phyloP scores from a whole-genome alignment of 2,329 filamentous ascomycete genomes.

The Hypoxylon sp. region DNA sequence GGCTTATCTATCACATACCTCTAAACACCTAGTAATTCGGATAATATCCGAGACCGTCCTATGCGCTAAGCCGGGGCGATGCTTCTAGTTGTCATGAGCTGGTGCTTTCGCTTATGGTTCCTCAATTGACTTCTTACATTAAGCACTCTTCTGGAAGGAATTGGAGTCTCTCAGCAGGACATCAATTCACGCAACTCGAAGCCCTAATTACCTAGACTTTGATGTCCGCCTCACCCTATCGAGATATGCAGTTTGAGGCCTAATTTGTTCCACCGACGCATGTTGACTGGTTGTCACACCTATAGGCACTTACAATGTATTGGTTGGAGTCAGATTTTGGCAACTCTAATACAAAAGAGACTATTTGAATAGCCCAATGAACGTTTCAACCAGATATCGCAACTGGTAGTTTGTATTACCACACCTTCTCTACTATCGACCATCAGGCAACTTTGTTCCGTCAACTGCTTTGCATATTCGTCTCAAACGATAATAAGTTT shows the following conservation, averaged over 20 bases:
- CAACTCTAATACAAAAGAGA: slow-evolving; percentile 31
- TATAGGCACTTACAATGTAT: slow-evolving; percentile 33
- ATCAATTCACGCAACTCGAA: slow-evolving; percentile 36
- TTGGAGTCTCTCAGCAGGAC: slow-evolving; percentile 31
- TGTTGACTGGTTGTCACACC: slow-evolving; percentile 30
- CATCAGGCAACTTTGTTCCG: slow-evolving; percentile 30
- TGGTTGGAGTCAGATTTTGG: slow-evolving; percentile 30
- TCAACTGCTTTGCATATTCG: slow-evolving; percentile 30
- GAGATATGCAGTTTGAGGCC: slow-evolving; percentile 46
- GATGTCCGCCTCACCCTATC: slow-evolving; percentile 39
- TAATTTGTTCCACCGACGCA: slow-evolving; percentile 36
- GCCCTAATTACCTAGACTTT: slow-evolving; percentile 29
- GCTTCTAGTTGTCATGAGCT: slow-evolving; percentile 28
- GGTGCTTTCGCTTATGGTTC: slow-evolving; percentile 29
- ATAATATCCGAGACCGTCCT: slow-evolving; percentile 30
- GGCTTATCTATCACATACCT: slow-evolving; percentile 25
- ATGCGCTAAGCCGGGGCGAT: slow-evolving; percentile 33
- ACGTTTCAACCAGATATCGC: slow-evolving; percentile 30
- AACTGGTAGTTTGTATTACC: slow-evolving; percentile 42
- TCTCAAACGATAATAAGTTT: slow-evolving; percentile 32
- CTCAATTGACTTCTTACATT: slow-evolving; percentile 27
- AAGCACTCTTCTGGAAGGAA: slow-evolving; percentile 23
- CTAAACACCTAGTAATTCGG: slow-evolving; percentile 30
- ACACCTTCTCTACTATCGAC: slow-evolving; percentile 34
- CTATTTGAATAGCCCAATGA: slow-evolving; percentile 40